phyloP scores from a whole-genome alignment of 495 filamentous ascomycete species.

The Physcia stellaris region DNA sequence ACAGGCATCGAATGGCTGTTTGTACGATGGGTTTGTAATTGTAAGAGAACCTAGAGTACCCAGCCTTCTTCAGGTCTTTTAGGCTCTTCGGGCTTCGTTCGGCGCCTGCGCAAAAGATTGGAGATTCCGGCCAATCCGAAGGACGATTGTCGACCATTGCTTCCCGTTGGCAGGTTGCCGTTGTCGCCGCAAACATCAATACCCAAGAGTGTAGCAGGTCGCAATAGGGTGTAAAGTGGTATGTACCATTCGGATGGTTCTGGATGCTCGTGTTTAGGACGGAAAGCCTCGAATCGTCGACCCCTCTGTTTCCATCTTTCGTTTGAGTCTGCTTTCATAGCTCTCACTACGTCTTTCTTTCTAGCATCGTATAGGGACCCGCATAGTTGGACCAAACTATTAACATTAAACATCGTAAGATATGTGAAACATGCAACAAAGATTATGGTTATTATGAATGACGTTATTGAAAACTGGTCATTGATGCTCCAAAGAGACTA shows the following conservation, averaged over 20 bases:
- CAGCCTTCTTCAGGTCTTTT: too few relatives aligned
- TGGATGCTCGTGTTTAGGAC: conserved; percentile 15
- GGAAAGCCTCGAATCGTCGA: conserved; percentile 16
- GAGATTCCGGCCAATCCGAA: too few relatives aligned
- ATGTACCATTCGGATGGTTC: conserved; percentile 19
- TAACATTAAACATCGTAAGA: conserved; percentile 15
- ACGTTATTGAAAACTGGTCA: conserved; percentile 13
- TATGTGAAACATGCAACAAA: conserved; percentile 15
- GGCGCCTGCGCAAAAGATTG: too few relatives aligned
- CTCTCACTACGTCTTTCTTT: conserved; percentile 12
- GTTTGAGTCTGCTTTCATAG: conserved; percentile 13
- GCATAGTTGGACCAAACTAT: conserved; percentile 13
- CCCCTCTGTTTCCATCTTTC: conserved; percentile 14
- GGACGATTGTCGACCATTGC: too few relatives aligned
- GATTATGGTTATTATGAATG: conserved; percentile 14
- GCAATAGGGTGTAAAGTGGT: conserved; percentile 12
- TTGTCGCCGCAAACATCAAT: too few relatives aligned
- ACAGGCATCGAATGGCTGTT: too few relatives aligned
- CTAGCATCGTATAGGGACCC: conserved; percentile 12
- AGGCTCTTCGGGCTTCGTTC: too few relatives aligned
- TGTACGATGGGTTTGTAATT: too few relatives aligned
- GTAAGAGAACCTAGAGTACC: too few relatives aligned
- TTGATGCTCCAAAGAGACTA: conserved; percentile 18
- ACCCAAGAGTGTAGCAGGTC: conserved; percentile 10
- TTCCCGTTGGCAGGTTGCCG: too few relatives aligned